Base-by-base conservation (phyloP, 2,329 filamentous ascomycete genomes). In the Elsinoe australis region DNA sequence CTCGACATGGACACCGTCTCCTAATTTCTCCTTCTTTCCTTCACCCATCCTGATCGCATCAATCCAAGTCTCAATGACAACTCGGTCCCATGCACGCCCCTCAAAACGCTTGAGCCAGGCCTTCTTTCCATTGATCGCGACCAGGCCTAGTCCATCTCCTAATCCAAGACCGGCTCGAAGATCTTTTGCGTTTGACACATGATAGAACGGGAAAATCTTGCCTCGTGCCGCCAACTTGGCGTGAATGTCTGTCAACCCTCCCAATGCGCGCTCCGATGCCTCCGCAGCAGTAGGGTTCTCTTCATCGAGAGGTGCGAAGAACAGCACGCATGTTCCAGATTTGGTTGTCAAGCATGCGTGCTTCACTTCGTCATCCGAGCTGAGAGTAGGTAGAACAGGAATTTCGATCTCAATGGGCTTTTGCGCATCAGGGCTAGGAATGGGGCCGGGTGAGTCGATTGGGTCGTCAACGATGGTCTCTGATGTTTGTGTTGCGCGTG, bases 1-100 rank as follows among this genome's bases (percentile, higher is more conserved):
- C 8, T 38, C 32, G 4, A 61, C 57, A 7, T 73, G 54, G 28
- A 73, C 38, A 3, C 60, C 59, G 51, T 83, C 77, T 32, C 72
- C 74, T 12, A 89, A 61, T 57, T 79, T 85, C 58, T 80, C 75
- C 73, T 90, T 95, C 51, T 76, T 69, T 2, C 87, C 85, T 61
- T 96, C 90, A 46, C 89, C 87, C 73, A 98, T 76, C 29, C 87
- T 82, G 53, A 96, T 87, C n/a, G 79, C 75, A 60, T 98, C 92
- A 51, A 98, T 79, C 87, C 90, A 98, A 53, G 71, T 70, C 68
- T 95, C 87, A 22, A 98, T 70, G 19, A 74, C 76, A 5, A 54
- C 50, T 18, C 73, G 61, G 48, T 76, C 78, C 35, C 80, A 80
- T 12, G 67, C 63, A 6, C 67, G 64, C 5, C 75, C 79, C 17